Conservation (phyloP, 371 early-diverging fungal species). For the Mucor lusitanicus region DNA sequence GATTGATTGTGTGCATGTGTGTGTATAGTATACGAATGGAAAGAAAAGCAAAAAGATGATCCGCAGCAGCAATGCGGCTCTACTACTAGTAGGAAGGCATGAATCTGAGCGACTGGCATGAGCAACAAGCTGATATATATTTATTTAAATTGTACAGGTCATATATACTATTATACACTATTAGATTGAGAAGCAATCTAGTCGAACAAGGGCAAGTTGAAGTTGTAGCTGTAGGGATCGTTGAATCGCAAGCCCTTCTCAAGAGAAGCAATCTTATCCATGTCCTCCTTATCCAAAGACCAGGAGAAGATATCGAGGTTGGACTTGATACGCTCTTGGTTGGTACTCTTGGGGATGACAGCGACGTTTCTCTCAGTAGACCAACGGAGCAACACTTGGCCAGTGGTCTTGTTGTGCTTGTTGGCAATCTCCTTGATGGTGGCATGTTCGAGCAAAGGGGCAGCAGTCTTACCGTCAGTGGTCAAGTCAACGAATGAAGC, state of each 20-base stretch:
- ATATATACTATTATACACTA: neutral
- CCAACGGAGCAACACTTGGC: constrained; percentile 55
- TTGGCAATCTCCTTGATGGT: constrained; percentile 25
- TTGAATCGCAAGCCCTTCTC: constrained; percentile 38
- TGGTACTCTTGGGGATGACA: constrained; percentile 70
- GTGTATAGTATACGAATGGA: too few species aligned
- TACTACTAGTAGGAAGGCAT: too few species aligned
- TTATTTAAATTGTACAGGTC: neutral
- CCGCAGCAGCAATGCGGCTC: too few species aligned
- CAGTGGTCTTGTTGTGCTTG: constrained; percentile 14
- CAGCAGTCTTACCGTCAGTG: constrained; percentile 42
- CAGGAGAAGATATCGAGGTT: constrained; percentile 38
- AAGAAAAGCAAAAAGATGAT: too few species aligned
- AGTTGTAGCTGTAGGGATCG: constrained; percentile 29
- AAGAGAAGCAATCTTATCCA: constrained; percentile 27
- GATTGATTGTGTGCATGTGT: too few species aligned
- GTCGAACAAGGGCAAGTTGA: constrained; percentile 38
- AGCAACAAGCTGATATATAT: too few species aligned
- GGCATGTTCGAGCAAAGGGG: constrained; percentile 47
- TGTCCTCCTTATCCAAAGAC: constrained; percentile 28
- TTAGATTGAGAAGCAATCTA: constrained; percentile 8
- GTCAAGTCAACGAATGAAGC: constrained; percentile 46
- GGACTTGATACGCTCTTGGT: constrained; percentile 44
- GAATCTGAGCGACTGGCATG: neutral
- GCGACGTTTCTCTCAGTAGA: constrained; percentile 50